phyloP scores from a whole-genome alignment of 2,329 filamentous ascomycete genomes.

The Aspergillus quadrilineatus region DNA sequence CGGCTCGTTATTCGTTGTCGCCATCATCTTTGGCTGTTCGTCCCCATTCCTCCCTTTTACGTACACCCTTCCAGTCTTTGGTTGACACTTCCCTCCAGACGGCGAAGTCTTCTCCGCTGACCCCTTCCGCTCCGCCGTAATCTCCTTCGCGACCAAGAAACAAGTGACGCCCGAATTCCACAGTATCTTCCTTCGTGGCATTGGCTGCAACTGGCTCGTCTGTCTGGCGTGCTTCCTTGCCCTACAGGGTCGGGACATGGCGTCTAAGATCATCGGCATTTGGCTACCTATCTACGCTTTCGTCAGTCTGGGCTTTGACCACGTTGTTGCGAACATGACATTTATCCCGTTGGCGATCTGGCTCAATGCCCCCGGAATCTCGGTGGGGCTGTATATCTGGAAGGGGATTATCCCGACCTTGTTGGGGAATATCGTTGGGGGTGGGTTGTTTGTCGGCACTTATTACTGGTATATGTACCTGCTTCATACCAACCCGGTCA shows the following conservation, averaged over 20 bases:
- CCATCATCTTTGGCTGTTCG: constrained; percentile 51
- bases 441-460: constrained; percentile 51
- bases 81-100: constrained; percentile 30
- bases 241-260: constrained; percentile 51
- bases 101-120: constrained; percentile 48
- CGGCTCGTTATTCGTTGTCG: constrained; percentile 50
- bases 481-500: constrained; percentile 21
- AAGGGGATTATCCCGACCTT: constrained; percentile 56
- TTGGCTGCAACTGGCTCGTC: constrained; percentile 60
- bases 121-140: constrained; percentile 46
- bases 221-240: constrained; percentile 51
- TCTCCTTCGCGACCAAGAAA: constrained; percentile 51
- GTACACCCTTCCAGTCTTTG: not conserved
- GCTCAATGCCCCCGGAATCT: constrained; percentile 46
- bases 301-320: constrained; percentile 54
- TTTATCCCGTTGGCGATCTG: constrained; percentile 55
- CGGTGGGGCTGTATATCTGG: constrained; percentile 56
- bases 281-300: constrained; percentile 60
- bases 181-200: constrained; percentile 55
- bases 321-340: constrained; percentile 60
- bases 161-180: constrained; percentile 51
- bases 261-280: constrained; percentile 55
- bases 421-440: constrained; percentile 57
- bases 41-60: not conserved
- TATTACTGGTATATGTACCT: constrained; percentile 53